These are phyloP conservation scores for Talaromyces islandicus DNA, from an alignment of 2,329 filamentous ascomycete genomes.

Conservation along the genomic window DNA sequence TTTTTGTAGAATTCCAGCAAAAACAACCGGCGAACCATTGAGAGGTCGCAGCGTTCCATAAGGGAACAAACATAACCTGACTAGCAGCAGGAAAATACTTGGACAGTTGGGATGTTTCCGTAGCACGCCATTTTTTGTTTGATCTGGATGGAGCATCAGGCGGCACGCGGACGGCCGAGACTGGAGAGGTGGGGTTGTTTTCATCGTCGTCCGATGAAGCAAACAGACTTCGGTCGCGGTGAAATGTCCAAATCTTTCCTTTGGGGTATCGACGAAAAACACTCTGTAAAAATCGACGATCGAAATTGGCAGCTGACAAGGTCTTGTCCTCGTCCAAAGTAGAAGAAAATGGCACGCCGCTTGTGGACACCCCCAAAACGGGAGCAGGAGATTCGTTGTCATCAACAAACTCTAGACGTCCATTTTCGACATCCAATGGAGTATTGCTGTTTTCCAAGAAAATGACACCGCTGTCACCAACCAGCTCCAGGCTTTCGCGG, in stretches of 20 bases:
- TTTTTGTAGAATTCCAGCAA: conserved; percentile 36
- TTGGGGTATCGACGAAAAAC: conserved; percentile 41
- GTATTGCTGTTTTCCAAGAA: conserved; percentile 28
- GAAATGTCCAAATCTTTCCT: conserved; percentile 45
- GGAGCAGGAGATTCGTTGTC: conserved; percentile 24
- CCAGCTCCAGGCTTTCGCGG: conserved; percentile 41
- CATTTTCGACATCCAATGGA: conserved; percentile 23
- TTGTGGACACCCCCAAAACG: conserved; percentile 29
- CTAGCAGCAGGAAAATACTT: conserved; percentile 43
- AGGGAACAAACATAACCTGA: conserved; percentile 46
- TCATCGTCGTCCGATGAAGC: conserved; percentile 42
- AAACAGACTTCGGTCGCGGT: conserved; percentile 37
- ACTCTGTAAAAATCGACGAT: conserved; percentile 25
- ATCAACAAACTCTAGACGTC: conserved; percentile 21
- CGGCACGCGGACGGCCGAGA: conserved; percentile 11
- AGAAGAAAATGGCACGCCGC: conserved; percentile 30
- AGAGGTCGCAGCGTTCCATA: conserved; percentile 46
- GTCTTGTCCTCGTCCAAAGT: conserved; percentile 20
- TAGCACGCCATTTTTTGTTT: conserved; percentile 24
- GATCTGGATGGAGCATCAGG: conserved; percentile 16
- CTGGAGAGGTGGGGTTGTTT: conserved; percentile 10
- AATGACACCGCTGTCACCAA: conserved; percentile 42
- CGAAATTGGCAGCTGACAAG: conserved; percentile 25
- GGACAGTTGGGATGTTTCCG: conserved; percentile 35
- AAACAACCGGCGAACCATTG: conserved; percentile 44